Base-by-base conservation (phyloP, 1,139 yeast species). In the Wickerhamomyces sp. region DNA sequence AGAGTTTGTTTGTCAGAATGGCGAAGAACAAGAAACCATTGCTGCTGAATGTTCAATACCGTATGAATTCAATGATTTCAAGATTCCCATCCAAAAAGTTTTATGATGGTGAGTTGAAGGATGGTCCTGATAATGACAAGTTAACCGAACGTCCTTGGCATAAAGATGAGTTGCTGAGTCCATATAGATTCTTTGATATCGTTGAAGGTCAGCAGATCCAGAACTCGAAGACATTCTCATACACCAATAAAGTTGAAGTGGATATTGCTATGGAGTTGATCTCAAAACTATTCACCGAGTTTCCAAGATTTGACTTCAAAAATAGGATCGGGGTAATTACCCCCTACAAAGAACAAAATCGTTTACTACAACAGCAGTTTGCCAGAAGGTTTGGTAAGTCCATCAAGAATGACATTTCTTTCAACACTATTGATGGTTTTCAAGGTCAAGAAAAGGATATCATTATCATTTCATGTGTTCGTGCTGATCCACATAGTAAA, bases 361-460 rank as follows among this genome's bases (percentile, higher is more conserved):
- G 72, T 37, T 69, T 75, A 3, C 63, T 93, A 47, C 78, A 78
- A 53, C 71, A 73, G 29, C 67, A 73, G 1, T 93, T 93, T 56
- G 62, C 70, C 10, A 67, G 70, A 26, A 70, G 69, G 48, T 85
- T 77, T 58, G 98, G 98, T 10, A 69, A 69, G 3, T 59, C 69
- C 3, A 84, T 91, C 39, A 65, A 77, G 27, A 73, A 77, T 33
- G 84, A 79, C 49, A 79, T 94, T 43, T 96, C 88, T 61, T 90
- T 94, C 68, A 90, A 91, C 59, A 90, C 99, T 0, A 93, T 93
- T 47, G 99, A 93, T 72, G 99, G 99, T 1, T 93, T 90, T 62
- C 99, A 93, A 70, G 99, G 99, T 56, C 98, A 93, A 64, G 99
- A 93, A 62, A 93, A 91, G 63, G 98, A 93, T 55, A 81, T 94